These are phyloP conservation scores for Capronia coronata DNA, from an alignment of 2,329 filamentous ascomycete species.

Conservation along the genomic window DNA sequence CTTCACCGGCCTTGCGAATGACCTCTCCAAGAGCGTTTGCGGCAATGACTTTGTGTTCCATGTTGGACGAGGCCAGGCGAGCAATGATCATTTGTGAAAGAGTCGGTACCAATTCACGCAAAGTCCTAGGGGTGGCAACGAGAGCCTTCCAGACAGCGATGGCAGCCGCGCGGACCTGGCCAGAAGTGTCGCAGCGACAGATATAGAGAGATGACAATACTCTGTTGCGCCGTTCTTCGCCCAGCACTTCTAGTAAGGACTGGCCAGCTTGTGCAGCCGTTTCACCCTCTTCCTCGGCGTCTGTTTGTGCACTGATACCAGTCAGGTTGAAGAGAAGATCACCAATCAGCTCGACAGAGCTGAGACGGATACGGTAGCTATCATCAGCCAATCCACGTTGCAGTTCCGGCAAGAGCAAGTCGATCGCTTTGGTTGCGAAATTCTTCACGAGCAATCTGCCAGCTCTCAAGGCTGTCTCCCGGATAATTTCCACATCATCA, in stretches of 20 bases:
- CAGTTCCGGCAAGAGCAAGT: slow-evolving; percentile 85
- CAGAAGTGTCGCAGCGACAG: slow-evolving; percentile 93
- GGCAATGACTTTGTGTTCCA: slow-evolving; percentile 98
- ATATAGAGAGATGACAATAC: slow-evolving; percentile 96
- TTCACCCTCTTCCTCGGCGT: slow-evolving; percentile 72
- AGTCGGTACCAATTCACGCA: slow-evolving; percentile 92
- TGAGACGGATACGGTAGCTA: slow-evolving; percentile 94
- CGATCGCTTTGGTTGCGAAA: slow-evolving; percentile 90
- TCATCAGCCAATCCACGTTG: slow-evolving; percentile 96
- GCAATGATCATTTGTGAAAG: slow-evolving; percentile 92
- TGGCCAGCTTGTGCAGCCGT: slow-evolving; percentile 76
- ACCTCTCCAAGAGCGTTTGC: slow-evolving; percentile 94
- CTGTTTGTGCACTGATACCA: slow-evolving; percentile 74
- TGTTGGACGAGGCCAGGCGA: slow-evolving; percentile 87
- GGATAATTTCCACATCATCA: slow-evolving; percentile 92
- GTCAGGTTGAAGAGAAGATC: slow-evolving; percentile 97
- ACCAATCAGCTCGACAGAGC: slow-evolving; percentile 93
- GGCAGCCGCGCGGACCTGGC: slow-evolving; percentile 79
- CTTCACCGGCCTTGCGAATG: slow-evolving; percentile 93
- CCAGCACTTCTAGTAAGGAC: slow-evolving; percentile 88
- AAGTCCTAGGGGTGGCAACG: slow-evolving; percentile 81
- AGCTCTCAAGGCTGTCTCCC: slow-evolving; percentile 90
- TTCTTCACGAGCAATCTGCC: slow-evolving; percentile 96
- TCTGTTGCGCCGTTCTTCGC: slow-evolving; percentile 93
- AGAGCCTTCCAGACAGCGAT: slow-evolving; percentile 95